These are phyloP conservation scores for Eremomyces bilateralis DNA, from an alignment of 495 filamentous ascomycete genomes.

Conservation along the genomic window DNA sequence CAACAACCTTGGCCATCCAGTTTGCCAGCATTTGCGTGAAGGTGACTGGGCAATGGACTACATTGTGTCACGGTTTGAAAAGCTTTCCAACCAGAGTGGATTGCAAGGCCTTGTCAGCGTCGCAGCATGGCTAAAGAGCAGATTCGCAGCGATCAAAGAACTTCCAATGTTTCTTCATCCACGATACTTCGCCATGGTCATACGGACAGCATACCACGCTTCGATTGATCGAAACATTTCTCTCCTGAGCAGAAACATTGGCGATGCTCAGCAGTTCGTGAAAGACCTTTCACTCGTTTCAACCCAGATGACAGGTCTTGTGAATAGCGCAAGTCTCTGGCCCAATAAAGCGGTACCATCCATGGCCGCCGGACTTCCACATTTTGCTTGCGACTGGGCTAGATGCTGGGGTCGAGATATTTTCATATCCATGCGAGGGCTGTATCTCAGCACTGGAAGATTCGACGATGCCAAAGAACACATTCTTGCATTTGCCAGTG, in stretches of 20 bases:
- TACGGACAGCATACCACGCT: constrained; percentile 69
- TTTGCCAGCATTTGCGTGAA: constrained; percentile 79
- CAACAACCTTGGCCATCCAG: constrained; percentile 80
- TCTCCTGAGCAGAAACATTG: constrained; percentile 56
- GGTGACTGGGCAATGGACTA: constrained; percentile 94
- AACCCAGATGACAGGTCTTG: constrained; percentile 67
- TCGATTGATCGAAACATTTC: constrained; percentile 57
- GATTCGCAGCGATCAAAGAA: constrained; percentile 62
- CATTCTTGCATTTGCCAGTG: constrained; percentile 85
- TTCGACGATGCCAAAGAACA: constrained; percentile 80
- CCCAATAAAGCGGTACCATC: constrained; percentile 65
- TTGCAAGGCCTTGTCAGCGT: constrained; percentile 38
- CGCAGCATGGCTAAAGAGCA: constrained; percentile 56
- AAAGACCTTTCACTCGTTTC: constrained; percentile 76
- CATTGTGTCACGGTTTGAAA: constrained; percentile 55
- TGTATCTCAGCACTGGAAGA: constrained; percentile 73
- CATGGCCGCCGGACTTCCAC: constrained; percentile 81
- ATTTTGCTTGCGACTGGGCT: constrained; percentile 87
- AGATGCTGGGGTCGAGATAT: constrained; percentile 95
- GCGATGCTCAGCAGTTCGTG: constrained; percentile 61
- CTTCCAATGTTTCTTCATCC: constrained; percentile 81
- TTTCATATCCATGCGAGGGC: constrained; percentile 82
- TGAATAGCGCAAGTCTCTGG: constrained; percentile 77
- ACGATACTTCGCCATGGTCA: constrained; percentile 74
- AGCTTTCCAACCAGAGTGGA: constrained; percentile 35